phyloP scores from a whole-genome alignment of 805 yeast species.

The Schwanniomyces sp. region DNA sequence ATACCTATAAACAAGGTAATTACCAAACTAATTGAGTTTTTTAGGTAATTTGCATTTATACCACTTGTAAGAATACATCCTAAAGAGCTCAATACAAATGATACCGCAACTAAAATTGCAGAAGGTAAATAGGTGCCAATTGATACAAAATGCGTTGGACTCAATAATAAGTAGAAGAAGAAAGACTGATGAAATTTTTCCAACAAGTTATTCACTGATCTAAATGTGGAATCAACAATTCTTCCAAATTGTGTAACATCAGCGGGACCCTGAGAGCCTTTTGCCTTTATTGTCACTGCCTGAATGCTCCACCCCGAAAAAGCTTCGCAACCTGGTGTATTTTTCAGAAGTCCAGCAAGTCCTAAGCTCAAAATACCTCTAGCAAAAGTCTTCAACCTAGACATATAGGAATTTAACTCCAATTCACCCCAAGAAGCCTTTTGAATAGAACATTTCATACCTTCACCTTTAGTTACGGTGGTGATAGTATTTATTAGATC shows the following conservation, averaged over 20 bases:
- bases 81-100: constrained; percentile 69
- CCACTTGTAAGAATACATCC: constrained; percentile 52
- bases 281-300: constrained; percentile 77
- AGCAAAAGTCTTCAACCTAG: constrained; percentile 58
- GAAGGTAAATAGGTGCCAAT: constrained; percentile 92
- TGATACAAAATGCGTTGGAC: constrained; percentile 81
- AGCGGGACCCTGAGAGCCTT: constrained; percentile 52
- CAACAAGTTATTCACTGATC: constrained; percentile 86
- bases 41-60: constrained; percentile 21
- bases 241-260: constrained; percentile 94
- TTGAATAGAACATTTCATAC: constrained; percentile 67
- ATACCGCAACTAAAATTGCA: constrained; percentile 67
- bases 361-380: constrained; percentile 71
- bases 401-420: constrained; percentile 46
- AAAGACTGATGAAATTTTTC: constrained; percentile 98
- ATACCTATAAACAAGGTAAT: constrained; percentile 27
- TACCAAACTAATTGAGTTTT: constrained; percentile 21
- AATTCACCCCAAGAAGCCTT: constrained; percentile 49
- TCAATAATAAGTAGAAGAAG: constrained; percentile 82
- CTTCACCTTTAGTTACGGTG: constrained; percentile 73
- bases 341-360: constrained; percentile 60
- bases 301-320: constrained; percentile 97
- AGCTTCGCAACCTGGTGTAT: constrained; percentile 75
- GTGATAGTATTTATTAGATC: constrained; percentile 85
- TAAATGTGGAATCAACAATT: constrained; percentile 78